phyloP scores from a whole-genome alignment of 169 alveolate genomes.

The Babesia caballi region DNA sequence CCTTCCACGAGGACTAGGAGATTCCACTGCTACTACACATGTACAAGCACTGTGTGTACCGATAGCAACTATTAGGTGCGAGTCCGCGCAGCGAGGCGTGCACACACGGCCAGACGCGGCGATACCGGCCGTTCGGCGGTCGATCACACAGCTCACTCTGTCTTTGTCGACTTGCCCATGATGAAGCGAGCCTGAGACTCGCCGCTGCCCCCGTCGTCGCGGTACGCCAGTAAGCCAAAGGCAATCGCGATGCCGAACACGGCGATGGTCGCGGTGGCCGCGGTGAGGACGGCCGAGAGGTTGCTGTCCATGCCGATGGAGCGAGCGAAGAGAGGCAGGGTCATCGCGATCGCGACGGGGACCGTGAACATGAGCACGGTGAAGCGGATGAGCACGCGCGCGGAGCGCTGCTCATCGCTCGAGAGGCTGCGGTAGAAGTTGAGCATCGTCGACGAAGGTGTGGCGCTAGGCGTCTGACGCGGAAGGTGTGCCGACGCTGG shows the following conservation, averaged over 20 bases:
- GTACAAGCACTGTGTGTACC: too few species aligned
- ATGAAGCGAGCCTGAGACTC: conserved; percentile 47
- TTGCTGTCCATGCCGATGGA: conserved; percentile 18
- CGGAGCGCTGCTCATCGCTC: conserved; percentile 31
- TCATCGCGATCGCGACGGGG: conserved; percentile 38
- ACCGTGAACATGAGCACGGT: conserved; percentile 45
- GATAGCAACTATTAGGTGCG: too few species aligned
- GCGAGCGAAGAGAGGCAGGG: conserved; percentile 30
- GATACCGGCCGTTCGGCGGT: too few species aligned
- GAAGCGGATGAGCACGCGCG: conserved; percentile 42
- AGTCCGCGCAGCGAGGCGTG: too few species aligned
- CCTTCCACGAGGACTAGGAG: too few species aligned
- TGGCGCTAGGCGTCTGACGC: neutral
- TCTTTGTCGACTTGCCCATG: conserved; percentile 30
- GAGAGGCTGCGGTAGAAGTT: conserved; percentile 15
- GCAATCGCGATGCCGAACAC: conserved; percentile 45
- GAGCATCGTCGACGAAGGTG: neutral
- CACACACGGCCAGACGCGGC: too few species aligned
- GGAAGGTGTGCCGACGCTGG: neutral
- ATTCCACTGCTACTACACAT: too few species aligned
- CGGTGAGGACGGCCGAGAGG: conserved; percentile 24
- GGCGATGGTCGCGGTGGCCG: conserved; percentile 22
- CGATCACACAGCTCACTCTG: conserved; percentile 23
- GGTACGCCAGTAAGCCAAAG: conserved; percentile 52
- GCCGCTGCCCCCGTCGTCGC: conserved; percentile 28